Conservation (phyloP, 2,329 filamentous ascomycete genomes). For the Pseudogymnoascus sp. region DNA sequence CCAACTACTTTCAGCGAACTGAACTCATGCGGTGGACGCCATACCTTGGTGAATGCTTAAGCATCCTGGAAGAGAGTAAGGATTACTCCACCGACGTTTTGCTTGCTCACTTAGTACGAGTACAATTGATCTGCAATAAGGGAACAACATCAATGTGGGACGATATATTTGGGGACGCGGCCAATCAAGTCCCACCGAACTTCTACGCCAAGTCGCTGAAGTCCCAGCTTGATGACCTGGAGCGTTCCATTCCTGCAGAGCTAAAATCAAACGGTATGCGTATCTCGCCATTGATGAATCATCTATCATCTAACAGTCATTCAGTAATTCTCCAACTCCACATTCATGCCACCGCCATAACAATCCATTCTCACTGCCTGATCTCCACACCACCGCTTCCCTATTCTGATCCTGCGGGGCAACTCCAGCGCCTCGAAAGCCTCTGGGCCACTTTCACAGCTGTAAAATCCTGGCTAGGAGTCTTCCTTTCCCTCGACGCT, state of each 20-base stretch:
- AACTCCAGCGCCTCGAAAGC: neutral
- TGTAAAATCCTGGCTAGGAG: neutral
- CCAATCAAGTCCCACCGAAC: neutral
- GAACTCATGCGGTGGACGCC: slow-evolving; percentile 15
- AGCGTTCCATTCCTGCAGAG: neutral
- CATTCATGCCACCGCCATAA: neutral
- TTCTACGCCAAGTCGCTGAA: neutral
- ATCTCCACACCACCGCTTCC: neutral
- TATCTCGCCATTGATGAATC: neutral
- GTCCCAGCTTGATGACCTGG: neutral
- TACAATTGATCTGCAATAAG: slow-evolving; percentile 10
- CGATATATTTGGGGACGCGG: neutral
- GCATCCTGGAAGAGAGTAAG: neutral
- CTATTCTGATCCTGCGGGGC: neutral
- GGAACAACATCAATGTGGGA: neutral
- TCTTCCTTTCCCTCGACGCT: neutral
- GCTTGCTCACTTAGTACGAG: slow-evolving; percentile 11
- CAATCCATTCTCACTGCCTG: neutral
- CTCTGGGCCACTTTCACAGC: neutral
- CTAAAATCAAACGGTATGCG: neutral
- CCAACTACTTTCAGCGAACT: slow-evolving; percentile 14
- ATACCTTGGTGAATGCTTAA: slow-evolving; percentile 15
- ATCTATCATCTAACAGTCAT: neutral
- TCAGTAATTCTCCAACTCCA: neutral
- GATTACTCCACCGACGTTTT: slow-evolving; percentile 13